phyloP scores from a whole-genome alignment of 495 filamentous ascomycete species.

The Daldinia concentrica region DNA sequence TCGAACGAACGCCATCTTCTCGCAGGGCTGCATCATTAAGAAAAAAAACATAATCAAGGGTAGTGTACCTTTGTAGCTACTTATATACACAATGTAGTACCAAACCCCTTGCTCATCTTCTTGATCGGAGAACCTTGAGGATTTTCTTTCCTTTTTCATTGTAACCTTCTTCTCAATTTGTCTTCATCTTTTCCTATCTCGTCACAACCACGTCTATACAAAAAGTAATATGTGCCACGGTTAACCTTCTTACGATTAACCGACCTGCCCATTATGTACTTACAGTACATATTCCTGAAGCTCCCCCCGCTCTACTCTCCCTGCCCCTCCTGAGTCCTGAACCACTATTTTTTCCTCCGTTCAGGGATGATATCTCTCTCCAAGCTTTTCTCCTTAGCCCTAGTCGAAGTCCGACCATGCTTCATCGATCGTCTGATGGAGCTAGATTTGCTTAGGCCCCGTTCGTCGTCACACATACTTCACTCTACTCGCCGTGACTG shows the following conservation, averaged over 20 bases:
- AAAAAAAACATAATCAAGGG: neutral
- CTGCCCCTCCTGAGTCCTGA: conserved; percentile 18
- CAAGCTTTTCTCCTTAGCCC: conserved; percentile 40
- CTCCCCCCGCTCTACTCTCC: conserved; percentile 20
- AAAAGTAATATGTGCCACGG: conserved; percentile 21
- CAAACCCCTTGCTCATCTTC: conserved; percentile 19
- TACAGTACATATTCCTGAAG: neutral
- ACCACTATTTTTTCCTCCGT: conserved; percentile 33
- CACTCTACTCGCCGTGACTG: conserved; percentile 22
- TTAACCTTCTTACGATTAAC: conserved; percentile 17
- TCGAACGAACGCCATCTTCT: conserved; percentile 13
- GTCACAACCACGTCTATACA: conserved; percentile 21
- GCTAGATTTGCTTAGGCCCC: conserved; percentile 44
- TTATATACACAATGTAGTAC: conserved; percentile 13
- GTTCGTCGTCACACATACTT: conserved; percentile 39
- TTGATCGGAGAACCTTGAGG: conserved; percentile 44
- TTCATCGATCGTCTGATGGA: conserved; percentile 47
- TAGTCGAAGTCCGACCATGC: conserved; percentile 44
- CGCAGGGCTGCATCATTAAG: conserved; percentile 36
- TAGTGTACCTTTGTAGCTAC: neutral
- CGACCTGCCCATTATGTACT: conserved; percentile 22
- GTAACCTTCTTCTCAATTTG: conserved; percentile 17
- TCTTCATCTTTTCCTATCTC: conserved; percentile 6
- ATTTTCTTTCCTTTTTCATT: conserved; percentile 25
- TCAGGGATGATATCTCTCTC: conserved; percentile 41